These are phyloP conservation scores for Fusarium azukiicola DNA, from an alignment of 2,329 filamentous ascomycete genomes.

Conservation along the genomic window DNA sequence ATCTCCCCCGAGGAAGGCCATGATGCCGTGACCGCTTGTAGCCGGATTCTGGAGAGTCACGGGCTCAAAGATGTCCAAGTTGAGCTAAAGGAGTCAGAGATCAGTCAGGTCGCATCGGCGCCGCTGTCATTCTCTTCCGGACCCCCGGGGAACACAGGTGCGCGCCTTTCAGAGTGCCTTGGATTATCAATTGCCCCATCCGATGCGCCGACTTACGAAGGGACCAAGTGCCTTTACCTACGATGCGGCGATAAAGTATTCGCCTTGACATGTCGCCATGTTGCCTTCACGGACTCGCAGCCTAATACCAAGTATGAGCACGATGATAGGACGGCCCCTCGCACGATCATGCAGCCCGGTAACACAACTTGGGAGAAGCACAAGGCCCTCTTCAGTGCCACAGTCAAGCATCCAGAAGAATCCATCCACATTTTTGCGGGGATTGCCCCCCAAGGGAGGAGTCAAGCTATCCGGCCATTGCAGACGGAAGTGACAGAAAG, in stretches of 20 bases:
- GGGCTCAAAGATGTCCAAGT: conserved; percentile 17
- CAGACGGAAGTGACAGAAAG: background rate
- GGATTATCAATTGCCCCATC: conserved; percentile 15
- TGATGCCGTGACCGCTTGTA: conserved; percentile 5
- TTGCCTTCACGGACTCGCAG: background rate
- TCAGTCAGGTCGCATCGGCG: background rate
- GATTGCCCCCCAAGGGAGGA: too few relatives aligned
- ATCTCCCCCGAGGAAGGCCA: conserved; percentile 14
- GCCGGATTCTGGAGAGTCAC: conserved; percentile 8
- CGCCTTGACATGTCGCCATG: conserved; percentile 32
- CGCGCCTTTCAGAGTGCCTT: background rate
- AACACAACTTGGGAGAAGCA: background rate
- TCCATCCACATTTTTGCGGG: too few relatives aligned
- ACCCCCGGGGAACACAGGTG: background rate
- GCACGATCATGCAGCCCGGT: conserved; percentile 26
- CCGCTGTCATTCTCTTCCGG: background rate
- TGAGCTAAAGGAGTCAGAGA: conserved; percentile 30
- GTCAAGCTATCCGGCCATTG: background rate
- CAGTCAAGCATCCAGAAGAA: background rate
- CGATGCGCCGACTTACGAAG: background rate
- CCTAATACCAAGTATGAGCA: conserved; percentile 7
- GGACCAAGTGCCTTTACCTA: conserved; percentile 34
- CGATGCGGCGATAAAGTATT: conserved; percentile 9
- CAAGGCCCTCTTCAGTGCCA: background rate
- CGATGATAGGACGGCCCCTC: background rate